Conservation (phyloP, 2,329 filamentous ascomycete genomes). For the Pseudocercospora fijiensis region DNA sequence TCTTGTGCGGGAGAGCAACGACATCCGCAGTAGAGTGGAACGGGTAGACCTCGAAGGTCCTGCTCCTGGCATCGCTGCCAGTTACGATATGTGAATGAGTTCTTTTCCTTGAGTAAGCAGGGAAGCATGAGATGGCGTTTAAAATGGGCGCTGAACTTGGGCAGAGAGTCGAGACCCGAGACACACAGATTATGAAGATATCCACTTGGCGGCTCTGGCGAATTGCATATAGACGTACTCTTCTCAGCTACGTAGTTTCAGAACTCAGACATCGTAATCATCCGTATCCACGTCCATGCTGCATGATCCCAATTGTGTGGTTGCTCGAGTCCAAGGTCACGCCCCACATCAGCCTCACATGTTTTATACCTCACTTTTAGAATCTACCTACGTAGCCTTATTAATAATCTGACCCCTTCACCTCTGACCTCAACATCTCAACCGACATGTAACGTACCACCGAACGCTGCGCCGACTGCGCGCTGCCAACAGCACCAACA, state of each 20-base stretch:
- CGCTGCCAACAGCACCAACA: not conserved
- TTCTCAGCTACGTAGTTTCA: constrained; percentile 1
- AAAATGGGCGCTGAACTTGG: not conserved
- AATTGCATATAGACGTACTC: constrained; percentile 8
- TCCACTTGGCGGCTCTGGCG: not conserved
- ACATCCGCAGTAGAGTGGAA: constrained; percentile 51
- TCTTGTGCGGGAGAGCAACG: constrained; percentile 64
- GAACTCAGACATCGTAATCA: not conserved
- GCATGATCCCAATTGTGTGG: not conserved
- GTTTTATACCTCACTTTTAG: no score
- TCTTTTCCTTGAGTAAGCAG: constrained; percentile 2
- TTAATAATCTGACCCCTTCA: not conserved
- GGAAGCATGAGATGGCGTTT: constrained; percentile 12
- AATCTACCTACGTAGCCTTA: no score
- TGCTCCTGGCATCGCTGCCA: constrained; percentile 45
- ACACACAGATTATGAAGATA: constrained; percentile 5
- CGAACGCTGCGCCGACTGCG: not conserved
- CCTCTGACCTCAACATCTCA: not conserved
- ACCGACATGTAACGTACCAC: not conserved
- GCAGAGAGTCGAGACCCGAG: not conserved
- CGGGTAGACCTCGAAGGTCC: constrained; percentile 54
- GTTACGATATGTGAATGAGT: constrained; percentile 32
- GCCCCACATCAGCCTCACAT: not conserved
- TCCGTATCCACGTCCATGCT: not conserved
- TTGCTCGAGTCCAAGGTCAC: not conserved